Conservation (phyloP, 352 stramenopile genomes). For the Aphanomyces astaci region DNA sequence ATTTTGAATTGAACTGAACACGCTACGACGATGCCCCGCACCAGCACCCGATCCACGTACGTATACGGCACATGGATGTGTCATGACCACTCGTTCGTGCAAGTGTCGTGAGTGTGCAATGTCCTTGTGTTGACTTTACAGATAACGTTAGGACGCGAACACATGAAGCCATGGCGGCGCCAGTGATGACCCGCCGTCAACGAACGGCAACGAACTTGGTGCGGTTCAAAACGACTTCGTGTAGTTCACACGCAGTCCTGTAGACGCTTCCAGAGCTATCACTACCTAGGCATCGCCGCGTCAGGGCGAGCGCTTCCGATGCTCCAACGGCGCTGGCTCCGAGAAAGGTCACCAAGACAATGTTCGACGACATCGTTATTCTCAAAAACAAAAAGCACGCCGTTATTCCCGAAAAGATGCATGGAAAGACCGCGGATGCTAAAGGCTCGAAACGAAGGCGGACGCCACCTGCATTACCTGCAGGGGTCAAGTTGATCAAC, state of each 20-base stretch:
- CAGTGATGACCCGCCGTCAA: neutral
- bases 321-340: neutral
- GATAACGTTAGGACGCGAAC: neutral
- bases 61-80: too few species aligned
- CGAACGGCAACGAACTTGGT: neutral
- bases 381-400: neutral
- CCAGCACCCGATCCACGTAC: neutral
- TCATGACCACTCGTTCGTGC: too few species aligned
- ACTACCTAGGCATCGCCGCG: neutral
- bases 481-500: conserved; percentile 10
- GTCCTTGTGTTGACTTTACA: too few species aligned
- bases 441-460: neutral
- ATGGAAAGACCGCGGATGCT: too few species aligned
- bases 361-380: neutral
- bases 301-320: neutral
- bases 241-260: neutral
- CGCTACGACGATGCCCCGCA: neutral
- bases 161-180: neutral
- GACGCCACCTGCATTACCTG: neutral
- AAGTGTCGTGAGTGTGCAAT: too few species aligned
- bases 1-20: neutral
- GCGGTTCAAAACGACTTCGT: too few species aligned
- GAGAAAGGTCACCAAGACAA: neutral
- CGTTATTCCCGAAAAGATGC: neutral
- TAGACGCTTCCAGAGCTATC: neutral